A percentile compares a stretch with the other conserved stretches of the same genome.
Conservation (phyloP, 352 stramenopile species). For the Pythium utonaiense region DNA sequence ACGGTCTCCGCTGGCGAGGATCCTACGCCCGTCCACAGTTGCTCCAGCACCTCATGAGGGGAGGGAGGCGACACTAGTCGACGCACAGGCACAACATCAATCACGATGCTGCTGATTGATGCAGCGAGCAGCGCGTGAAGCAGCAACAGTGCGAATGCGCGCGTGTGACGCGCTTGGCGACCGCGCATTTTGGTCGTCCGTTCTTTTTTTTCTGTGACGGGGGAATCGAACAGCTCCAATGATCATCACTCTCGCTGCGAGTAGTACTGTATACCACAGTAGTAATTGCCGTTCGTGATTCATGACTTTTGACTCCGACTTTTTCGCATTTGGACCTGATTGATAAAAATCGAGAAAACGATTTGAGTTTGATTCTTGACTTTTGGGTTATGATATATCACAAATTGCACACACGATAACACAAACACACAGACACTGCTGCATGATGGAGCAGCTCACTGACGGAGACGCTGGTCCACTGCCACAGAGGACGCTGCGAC, state of each 20-base stretch:
- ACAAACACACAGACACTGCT: neutral
- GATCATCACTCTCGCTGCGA: neutral
- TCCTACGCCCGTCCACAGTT: constrained; percentile 4
- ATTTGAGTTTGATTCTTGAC: too few relatives aligned
- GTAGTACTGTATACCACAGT: too few relatives aligned
- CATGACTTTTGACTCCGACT: too few relatives aligned
- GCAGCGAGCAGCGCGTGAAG: neutral
- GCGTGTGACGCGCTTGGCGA: neutral
- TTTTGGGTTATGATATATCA: too few relatives aligned
- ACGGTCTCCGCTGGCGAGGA: neutral
- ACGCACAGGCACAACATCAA: constrained; percentile 8
- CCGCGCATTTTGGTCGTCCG: neutral
- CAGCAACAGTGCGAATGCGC: neutral
- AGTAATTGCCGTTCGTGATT: too few relatives aligned
- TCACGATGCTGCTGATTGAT: neutral
- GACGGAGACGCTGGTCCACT: neutral
- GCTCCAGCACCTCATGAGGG: neutral
- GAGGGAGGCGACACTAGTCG: neutral
- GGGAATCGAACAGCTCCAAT: neutral
- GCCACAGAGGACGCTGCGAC: neutral
- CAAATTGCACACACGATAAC: neutral
- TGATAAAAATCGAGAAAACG: too few relatives aligned
- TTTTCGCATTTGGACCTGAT: too few relatives aligned
- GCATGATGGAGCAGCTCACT: too few relatives aligned
- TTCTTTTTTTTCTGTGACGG: neutral